These are phyloP conservation scores for Kappamyces sp. DNA, from an alignment of 192 early-diverging fungal genomes.

Conservation along the genomic window DNA sequence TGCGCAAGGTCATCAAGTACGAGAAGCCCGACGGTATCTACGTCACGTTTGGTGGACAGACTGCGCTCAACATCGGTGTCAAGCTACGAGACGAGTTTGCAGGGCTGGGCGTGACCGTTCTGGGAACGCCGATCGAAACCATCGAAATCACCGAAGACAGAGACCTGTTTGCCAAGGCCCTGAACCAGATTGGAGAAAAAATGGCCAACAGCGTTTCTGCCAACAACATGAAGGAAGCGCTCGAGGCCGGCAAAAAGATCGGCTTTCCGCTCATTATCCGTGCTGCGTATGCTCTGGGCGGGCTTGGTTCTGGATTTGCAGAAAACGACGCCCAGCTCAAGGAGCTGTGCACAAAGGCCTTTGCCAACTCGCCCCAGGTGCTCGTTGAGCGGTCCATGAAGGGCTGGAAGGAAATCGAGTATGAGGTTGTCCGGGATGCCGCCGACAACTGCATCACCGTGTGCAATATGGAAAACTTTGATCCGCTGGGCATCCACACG, in stretches of 20 bases:
- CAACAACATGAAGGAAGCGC: conserved; percentile 73
- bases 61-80: conserved; percentile 95
- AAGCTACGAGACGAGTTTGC: conserved; percentile 89
- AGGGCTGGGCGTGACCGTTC: conserved; percentile 78
- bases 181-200: conserved; percentile 84
- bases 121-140: conserved; percentile 92
- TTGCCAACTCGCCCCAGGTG: conserved; percentile 89
- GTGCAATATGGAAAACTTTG: conserved; percentile 99
- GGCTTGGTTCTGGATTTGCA: conserved; percentile 96
- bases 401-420: conserved; percentile 99
- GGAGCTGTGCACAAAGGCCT: conserved; percentile 77
- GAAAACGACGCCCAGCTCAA: conserved; percentile 76
- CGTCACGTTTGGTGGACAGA: conserved; percentile 98
- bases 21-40: conserved; percentile 98
- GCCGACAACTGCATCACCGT: conserved; percentile 98
- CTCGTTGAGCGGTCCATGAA: conserved; percentile 96
- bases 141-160: conserved; percentile 97
- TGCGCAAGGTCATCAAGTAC: conserved; percentile 89
- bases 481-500: conserved; percentile 98
- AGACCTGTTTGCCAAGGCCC: conserved; percentile 81
- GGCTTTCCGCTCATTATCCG: conserved; percentile 96
- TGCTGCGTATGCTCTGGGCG: conserved; percentile 93
- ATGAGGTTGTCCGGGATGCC: conserved; percentile 95
- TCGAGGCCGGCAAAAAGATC: conserved; percentile 77
- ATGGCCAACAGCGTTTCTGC: conserved; percentile 85